Evolutionary conservation across 2,329 filamentous ascomycete species (phyloP), one percentile per base, ranked within the genome.

Genomic region (Clarireedia monteithiana): DNA sequence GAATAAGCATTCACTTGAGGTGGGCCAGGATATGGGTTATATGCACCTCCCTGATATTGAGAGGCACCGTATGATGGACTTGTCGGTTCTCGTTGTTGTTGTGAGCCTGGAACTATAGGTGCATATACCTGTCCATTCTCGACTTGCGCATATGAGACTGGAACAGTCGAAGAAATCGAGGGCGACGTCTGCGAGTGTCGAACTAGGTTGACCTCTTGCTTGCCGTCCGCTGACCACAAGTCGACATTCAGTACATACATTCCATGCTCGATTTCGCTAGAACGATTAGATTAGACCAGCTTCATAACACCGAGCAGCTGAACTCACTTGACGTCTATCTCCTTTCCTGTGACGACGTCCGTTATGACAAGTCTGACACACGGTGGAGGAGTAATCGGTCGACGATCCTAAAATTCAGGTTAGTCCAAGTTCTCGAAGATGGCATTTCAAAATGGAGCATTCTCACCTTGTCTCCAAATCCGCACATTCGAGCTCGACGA

Each of bases 361-460:
- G 80, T 83, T 51, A 97, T 86, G 40, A 94, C 78, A 12, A 97
- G 80, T 61, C 87, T 82, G 52, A 97, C 87, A 71, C 92, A 96
- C 3, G 94, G 92, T 23, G 94, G 94, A 14, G 94, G 92, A 27
- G 94, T 97, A 65, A 99, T 96, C 26, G 94, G 94, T 61, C 94
- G 82, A 62, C 94, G 88, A 71, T 99, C 94, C 88, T 95, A 66
- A 15, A 34, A 23, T 23, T n/a, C 23, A 14, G 49, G 46, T 17
- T 42, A 17, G 6, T 10, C 39, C 24, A 10, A 40, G 26, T 34
- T 34, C 2, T 34, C 14, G 7, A 34, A 24, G 62, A 38, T 42
- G 14, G 15, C 23, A 17, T 45, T 14, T 42, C 14, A 42, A 7
- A 20, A 42, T 34, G 30, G 9, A 12, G 30, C 30, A 34, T 26